Evolutionary conservation across 768 basidiomycete genomes (phyloP), one percentile per base, ranked within the genome.

Genomic region (Tulasnella sp.): DNA sequence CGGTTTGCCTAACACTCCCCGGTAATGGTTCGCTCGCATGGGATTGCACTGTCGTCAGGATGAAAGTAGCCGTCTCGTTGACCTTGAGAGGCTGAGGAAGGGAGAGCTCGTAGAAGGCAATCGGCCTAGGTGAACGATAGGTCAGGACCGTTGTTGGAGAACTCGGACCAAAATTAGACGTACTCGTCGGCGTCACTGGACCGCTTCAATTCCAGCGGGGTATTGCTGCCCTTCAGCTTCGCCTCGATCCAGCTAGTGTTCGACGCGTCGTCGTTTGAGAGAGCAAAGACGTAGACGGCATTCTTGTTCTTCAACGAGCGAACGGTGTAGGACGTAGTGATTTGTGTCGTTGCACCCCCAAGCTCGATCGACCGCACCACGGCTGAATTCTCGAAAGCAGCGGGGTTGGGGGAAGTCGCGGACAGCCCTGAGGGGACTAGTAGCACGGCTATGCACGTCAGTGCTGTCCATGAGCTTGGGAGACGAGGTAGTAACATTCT

Each of bases 331-430:
- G 93, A 91, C 62, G 95, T 96, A 69, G 88, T 91, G 83, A 95
- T 87, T 82, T 90, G 89, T 71, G 94, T 90, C 29, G 93, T 85
- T 22, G 95, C 85, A 67, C 95, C 95, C 40, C 90, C 94, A 29
- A 97, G 90, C 77, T 97, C 95, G 73, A 94, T 84, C 5, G 91
- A 89, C 77, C 94, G 90, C 37, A 95, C 91, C 74, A 98, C 85
- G 75, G 90, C 92, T 26, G 90, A 92, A 76, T 94, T 94, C 85
- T 93, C 92, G 81, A 93, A 93, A 1, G 88, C 84, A 76, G 71
- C 69, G 59, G 75, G 69, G 32, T 59, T 26, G 42, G 66, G n/a
- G 40, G 72, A 22, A 70, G 64, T 52, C 26, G 64, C 72, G 67
- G 52, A 34, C 32, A 67, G 41, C n/a, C 52, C 22, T 65, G 62